Base-by-base conservation (phyloP, 1,284 basidiomycete genomes). In the Ceratobasidium sp. region DNA sequence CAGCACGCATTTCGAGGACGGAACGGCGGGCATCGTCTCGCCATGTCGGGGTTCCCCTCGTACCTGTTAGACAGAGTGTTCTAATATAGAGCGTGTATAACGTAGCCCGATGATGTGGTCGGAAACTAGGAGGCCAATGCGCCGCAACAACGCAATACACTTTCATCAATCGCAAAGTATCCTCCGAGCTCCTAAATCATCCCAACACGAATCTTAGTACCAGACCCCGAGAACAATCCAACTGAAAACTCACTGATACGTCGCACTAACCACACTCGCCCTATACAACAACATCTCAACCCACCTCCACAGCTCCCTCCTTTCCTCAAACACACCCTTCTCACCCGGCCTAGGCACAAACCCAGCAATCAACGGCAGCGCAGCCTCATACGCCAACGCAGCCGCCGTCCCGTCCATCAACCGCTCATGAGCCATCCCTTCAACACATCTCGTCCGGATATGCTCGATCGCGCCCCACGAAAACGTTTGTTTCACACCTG, bases 241-340 rank as follows among this genome's bases (percentile, higher is more conserved):
- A 51, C 64, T n/a, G 26, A 66, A 56, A 49, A 51, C 79, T 55
- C 56, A 81, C 81, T 51, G 71, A 44, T 66, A 69, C 55, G 61
- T 78, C 0, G 92, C 86, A 40, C 89, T 88, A 0, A 94, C 84
- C 1, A 91, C 85, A 77, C 92, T 88, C 3, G 90, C 90, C 20
- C 94, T 88, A 86, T 92, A 92, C n/a, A 94, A 85, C 39, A 93
- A 86, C 44, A 90, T 87, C 82, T 95, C 94, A 2, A 88, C 87
- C 94, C 94, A 95, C 77, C 93, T 87, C 94, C 94, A 95, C 9
- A 94, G 86, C 81, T 95, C 94, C 33, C 91, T 90, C 66, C 92
- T 91, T 58, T 87, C 88, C 4, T 86, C 84, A 82, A 95, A 95
- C 1, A 90, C 87, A 76, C 6, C 85, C 82, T 28, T 78, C 44